Evolutionary conservation across 2,329 filamentous ascomycete genomes (phyloP), one percentile per base, ranked within the genome.

Genomic region (Botryotinia narcissicola): DNA sequence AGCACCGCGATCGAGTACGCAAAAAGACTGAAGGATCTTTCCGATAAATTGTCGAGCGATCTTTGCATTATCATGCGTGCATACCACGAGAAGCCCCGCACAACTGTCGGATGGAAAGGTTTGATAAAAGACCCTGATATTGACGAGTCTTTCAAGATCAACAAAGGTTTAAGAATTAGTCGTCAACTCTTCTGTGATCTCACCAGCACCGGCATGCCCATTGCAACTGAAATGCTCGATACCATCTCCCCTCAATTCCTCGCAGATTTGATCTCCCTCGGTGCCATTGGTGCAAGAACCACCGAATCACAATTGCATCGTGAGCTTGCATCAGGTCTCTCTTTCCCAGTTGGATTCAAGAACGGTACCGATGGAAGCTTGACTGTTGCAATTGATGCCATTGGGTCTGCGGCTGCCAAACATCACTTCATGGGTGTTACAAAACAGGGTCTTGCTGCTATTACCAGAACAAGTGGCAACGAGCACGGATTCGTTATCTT

Each of bases 361-460:
- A 99, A 99, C 84, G 96, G 96, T 75, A 99, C 96, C 37, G 96
- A 99, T 80, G 96, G 96, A 60, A 94, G 92, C 79, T 86, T 99
- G 73, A 90, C 90, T 42, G 95, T 98, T 32, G 95, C 95, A 32
- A 97, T 98, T 79, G 96, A 99, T 82, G 96, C 96, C 48, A 98
- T 98, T 82, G 96, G 95, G 74, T 91, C 93, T 44, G 93, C 92
- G 1, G 90, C 91, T 73, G 87, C 92, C n/a, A 91, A 89, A 83
- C 96, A 99, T 84, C 95, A 98, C 86, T 99, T 99, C 87, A 92
- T 99, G 87, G 95, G 95, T 84, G 96, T 99, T 68, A 99, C 96
- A 46, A 99, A 99, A 87, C 95, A 97, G 81, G 96, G 96, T 75
- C 87, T 98, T 75, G 96, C 95, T 63, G 95, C 96, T 75, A 98